A percentile compares a stretch with the other conserved stretches of the same genome.
Conservation (phyloP, 2,329 filamentous ascomycete species). For the Helicocarpus griseus region DNA sequence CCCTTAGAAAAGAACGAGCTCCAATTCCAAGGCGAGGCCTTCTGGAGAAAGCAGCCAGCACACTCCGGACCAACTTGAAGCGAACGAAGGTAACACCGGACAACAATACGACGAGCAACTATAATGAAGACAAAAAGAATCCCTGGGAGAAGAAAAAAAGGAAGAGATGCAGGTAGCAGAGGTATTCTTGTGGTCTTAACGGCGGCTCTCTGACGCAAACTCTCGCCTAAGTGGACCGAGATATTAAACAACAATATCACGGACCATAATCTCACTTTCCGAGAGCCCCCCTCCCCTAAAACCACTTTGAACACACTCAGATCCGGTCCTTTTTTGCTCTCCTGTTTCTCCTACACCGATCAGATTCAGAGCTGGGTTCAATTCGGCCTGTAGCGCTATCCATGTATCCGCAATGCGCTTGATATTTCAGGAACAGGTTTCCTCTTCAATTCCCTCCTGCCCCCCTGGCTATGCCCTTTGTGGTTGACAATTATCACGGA, state of each 20-base stretch:
- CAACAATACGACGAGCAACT: neutral
- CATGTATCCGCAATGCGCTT: slow-evolving; percentile 1
- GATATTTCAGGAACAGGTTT: neutral
- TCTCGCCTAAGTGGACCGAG: neutral
- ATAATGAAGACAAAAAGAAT: neutral
- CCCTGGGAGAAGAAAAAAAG: neutral
- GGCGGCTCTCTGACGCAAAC: neutral
- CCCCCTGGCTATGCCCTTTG: neutral
- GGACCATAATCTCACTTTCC: slow-evolving; percentile 1
- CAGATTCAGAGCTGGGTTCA: neutral
- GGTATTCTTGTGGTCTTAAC: slow-evolving; percentile 1
- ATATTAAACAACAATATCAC: slow-evolving; percentile 5
- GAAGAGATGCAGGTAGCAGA: neutral
- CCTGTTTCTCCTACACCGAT: neutral
- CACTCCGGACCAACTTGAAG: slow-evolving; percentile 10
- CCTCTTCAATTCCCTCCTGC: neutral
- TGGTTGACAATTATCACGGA: neutral
- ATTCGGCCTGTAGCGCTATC: neutral
- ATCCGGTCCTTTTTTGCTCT: neutral
- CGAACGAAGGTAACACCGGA: slow-evolving; percentile 6
- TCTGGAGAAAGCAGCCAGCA: neutral
- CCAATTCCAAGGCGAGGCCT: slow-evolving; percentile 7
- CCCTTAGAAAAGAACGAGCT: slow-evolving; percentile 6
- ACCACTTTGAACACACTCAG: neutral
- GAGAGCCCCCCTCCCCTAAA: neutral